These are phyloP conservation scores for Tetrapisispora phaffii DNA, from an alignment of 805 yeast genomes.

Conservation along the genomic window DNA sequence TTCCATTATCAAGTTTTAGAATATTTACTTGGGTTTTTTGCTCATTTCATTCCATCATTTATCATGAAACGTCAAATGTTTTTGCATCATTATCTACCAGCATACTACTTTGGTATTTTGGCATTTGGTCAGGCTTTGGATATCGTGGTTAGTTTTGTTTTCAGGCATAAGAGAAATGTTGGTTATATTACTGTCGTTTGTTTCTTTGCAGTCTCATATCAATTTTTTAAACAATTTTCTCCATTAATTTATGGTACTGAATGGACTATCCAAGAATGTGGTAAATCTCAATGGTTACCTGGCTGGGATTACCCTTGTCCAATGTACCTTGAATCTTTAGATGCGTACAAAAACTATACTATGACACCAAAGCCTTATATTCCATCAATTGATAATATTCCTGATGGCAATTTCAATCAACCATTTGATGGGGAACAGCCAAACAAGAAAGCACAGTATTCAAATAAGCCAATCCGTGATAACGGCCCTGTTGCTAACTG, in stretches of 20 bases:
- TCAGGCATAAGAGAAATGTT: slow-evolving; percentile 34
- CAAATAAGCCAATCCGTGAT: background rate
- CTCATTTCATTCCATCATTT: slow-evolving; percentile 67
- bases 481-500: slow-evolving; percentile 1
- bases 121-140: slow-evolving; percentile 65
- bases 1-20: slow-evolving; percentile 54
- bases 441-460: background rate
- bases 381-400: background rate
- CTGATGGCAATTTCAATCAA: background rate
- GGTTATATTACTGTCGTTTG: slow-evolving; percentile 38
- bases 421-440: background rate
- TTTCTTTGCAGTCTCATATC: slow-evolving; percentile 41
- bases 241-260: slow-evolving; percentile 69
- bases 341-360: slow-evolving; percentile 17
- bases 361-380: background rate
- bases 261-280: slow-evolving; percentile 70
- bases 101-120: slow-evolving; percentile 77
- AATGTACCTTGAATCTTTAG: slow-evolving; percentile 33
- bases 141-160: slow-evolving; percentile 37
- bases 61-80: slow-evolving; percentile 90
- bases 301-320: slow-evolving; percentile 89
- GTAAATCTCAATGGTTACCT: slow-evolving; percentile 43
- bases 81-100: slow-evolving; percentile 88
- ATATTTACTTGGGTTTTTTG: slow-evolving; percentile 57
- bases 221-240: slow-evolving; percentile 51